Evolutionary conservation across 192 early-diverging fungal genomes (phyloP), one percentile per base, ranked within the genome.

Genomic region (Helicostylum pulchrum): DNA sequence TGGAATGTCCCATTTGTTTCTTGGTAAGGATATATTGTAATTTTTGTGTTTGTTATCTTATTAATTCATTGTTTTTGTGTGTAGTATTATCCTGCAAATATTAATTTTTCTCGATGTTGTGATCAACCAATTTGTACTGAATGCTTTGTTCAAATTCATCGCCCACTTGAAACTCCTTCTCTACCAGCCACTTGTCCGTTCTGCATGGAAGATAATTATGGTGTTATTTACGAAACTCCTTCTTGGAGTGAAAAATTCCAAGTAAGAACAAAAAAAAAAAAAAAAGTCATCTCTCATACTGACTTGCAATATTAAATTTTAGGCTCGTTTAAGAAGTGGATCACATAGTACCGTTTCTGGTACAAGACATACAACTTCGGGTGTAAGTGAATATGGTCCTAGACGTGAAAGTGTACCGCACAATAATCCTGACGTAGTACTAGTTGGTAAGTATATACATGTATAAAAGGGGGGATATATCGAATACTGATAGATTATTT

Each of bases 1-100:
- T 93, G 50, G 95, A 97, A 71, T 97, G 95, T 59, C 95, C 95
- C 15, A 96, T 97, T 61, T 97, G 95, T 65, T 97, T 96, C 65
- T 76, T 97, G 79, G 90, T 92, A 77, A 79, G 5, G 2, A 15
- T 30, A 15, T 2, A 20, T 39, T 39, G 6, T 39, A 9, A 9
- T 47, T 47, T 46, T 3, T 14, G 7, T 8, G 7, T 39, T 39
- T 39, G 0, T 39, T 71, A 21, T 26, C 3, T 4, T 50, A 36
- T 64, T n/a, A n/a, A 3, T 39, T 55, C 20, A 14, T 55, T 55
- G 11, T 47, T 55, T 55, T 55, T 55, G 11, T 20, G 7, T 39
- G 9, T 14, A 69, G 85, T 95, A 90, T 74, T 97, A 97, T 67
- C 93, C 94, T 15, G 72, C 83, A 61, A 93, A 95, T 77, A 92